Conservation (phyloP, 1,284 basidiomycete species). For the Porogramme epimiltina region DNA sequence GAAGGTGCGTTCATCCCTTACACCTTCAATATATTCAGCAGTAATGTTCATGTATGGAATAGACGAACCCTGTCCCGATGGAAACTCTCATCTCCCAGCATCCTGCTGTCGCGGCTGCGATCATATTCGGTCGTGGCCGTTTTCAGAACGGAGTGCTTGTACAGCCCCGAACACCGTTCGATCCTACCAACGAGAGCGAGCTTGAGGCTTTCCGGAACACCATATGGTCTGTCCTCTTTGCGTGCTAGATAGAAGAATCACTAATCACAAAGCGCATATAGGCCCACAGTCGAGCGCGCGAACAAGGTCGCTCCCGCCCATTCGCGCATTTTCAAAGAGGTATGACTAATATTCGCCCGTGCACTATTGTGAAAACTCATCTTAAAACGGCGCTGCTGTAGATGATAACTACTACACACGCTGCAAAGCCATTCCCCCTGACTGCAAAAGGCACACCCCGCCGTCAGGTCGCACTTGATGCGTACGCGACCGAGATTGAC, state of each 20-base stretch:
- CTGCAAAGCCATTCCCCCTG: conserved; percentile 31
- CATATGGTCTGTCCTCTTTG: conserved; percentile 31
- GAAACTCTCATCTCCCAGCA: conserved; percentile 32
- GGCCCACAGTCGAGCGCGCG: conserved; percentile 37
- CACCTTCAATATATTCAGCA: not conserved
- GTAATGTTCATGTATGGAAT: conserved; percentile 8
- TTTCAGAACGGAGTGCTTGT: conserved; percentile 38
- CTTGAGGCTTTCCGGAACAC: conserved; percentile 27
- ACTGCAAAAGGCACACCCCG: conserved; percentile 36
- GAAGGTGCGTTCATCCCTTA: conserved; percentile 32
- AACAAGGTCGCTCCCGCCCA: conserved; percentile 41
- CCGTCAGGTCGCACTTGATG: conserved; percentile 28
- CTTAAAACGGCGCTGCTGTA: conserved; percentile 2
- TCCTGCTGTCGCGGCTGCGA: conserved; percentile 23
- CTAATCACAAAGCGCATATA: conserved; percentile 25
- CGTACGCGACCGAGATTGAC: conserved; percentile 34
- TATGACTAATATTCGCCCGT: conserved; percentile 1
- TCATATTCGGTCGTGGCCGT: conserved; percentile 41
- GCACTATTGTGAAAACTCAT: not conserved
- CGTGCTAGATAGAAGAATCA: not conserved
- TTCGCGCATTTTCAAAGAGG: conserved; percentile 40
- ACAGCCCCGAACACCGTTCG: conserved; percentile 23
- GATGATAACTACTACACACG: conserved; percentile 33
- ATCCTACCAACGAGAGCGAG: conserved; percentile 24
- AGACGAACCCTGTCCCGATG: conserved; percentile 46